Evolutionary conservation across 768 basidiomycete genomes (phyloP).

Genomic region (Tephrocybe sp.): DNA sequence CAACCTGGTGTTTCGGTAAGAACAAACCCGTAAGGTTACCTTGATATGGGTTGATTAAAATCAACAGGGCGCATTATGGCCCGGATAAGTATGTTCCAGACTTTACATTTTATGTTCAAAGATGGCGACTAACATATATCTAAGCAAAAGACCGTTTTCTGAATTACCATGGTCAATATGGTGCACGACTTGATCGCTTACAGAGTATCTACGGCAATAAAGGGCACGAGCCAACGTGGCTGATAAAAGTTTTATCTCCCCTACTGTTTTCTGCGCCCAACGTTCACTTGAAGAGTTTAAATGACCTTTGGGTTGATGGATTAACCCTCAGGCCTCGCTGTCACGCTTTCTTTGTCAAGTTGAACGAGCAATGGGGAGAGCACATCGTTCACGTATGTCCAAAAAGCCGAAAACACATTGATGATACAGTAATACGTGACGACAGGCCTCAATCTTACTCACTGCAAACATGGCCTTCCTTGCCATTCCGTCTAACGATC

Average conservation of each 20-base stretch:
- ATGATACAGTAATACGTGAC: slow-evolving; percentile 31
- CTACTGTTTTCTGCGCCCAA: slow-evolving; percentile 46
- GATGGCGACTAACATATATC: not conserved
- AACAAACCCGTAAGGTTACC: not conserved
- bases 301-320: slow-evolving; percentile 47
- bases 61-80: slow-evolving; percentile 17
- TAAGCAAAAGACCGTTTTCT: slow-evolving; percentile 27
- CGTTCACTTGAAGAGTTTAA: slow-evolving; percentile 36
- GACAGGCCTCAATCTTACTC: slow-evolving; percentile 49
- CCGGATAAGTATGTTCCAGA: slow-evolving; percentile 2
- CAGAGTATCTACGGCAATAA: slow-evolving; percentile 26
- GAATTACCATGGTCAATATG: slow-evolving; percentile 42
- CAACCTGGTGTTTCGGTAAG: slow-evolving; percentile 3
- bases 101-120: not conserved
- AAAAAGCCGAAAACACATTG: not conserved
- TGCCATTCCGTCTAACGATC: slow-evolving; percentile 40
- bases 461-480: slow-evolving; percentile 49
- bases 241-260: slow-evolving; percentile 35
- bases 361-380: slow-evolving; percentile 40
- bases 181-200: slow-evolving; percentile 36
- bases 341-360: slow-evolving; percentile 33
- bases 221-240: slow-evolving; percentile 23
- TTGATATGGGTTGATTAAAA: not conserved
- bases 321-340: slow-evolving; percentile 35
- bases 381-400: slow-evolving; percentile 41